These are phyloP conservation scores for Phytophthora vignae DNA, from an alignment of 352 stramenopile genomes.

Conservation along the genomic window DNA sequence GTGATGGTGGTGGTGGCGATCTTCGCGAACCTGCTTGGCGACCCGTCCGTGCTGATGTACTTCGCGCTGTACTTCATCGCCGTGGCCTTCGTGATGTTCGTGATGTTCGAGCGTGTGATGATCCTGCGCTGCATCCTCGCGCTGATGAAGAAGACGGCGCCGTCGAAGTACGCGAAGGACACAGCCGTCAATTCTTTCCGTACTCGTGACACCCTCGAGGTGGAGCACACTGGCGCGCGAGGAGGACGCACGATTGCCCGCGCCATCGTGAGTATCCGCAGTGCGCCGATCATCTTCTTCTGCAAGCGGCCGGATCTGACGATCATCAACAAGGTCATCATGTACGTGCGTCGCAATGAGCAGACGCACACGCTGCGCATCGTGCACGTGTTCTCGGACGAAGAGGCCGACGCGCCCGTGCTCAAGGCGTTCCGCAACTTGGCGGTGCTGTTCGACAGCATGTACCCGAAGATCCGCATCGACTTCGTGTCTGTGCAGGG, in stretches of 20 bases:
- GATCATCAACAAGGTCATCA: slow-evolving; percentile 90
- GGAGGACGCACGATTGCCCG: slow-evolving; percentile 55
- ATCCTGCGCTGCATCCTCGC: slow-evolving; percentile 46
- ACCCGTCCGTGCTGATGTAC: slow-evolving; percentile 56
- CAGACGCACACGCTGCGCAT: slow-evolving; percentile 87
- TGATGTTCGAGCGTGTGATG: slow-evolving; percentile 59
- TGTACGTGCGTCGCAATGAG: slow-evolving; percentile 88
- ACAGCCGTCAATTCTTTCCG: slow-evolving; percentile 47
- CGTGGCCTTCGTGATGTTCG: slow-evolving; percentile 48
- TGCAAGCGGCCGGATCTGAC: slow-evolving; percentile 85
- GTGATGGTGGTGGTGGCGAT: slow-evolving; percentile 55
- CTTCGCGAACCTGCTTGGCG: slow-evolving; percentile 54
- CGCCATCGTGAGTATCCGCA: slow-evolving; percentile 52
- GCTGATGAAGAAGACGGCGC: slow-evolving; percentile 47
- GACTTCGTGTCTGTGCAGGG: slow-evolving; percentile 70
- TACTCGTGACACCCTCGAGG: slow-evolving; percentile 9
- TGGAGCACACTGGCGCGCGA: slow-evolving; percentile 46
- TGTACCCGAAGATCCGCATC: slow-evolving; percentile 89
- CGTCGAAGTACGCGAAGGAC: slow-evolving; percentile 37
- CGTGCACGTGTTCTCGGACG: slow-evolving; percentile 68
- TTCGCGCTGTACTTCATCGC: slow-evolving; percentile 63
- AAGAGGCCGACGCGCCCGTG: slow-evolving; percentile 20
- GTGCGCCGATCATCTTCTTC: slow-evolving; percentile 85
- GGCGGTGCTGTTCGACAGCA: slow-evolving; percentile 75
- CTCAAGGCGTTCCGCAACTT: slow-evolving; percentile 45